A percentile compares a stretch with the other conserved stretches of the same genome.
phyloP scores from a whole-genome alignment of 495 filamentous ascomycete species.

The Hypoxylon lienhwacheense region DNA sequence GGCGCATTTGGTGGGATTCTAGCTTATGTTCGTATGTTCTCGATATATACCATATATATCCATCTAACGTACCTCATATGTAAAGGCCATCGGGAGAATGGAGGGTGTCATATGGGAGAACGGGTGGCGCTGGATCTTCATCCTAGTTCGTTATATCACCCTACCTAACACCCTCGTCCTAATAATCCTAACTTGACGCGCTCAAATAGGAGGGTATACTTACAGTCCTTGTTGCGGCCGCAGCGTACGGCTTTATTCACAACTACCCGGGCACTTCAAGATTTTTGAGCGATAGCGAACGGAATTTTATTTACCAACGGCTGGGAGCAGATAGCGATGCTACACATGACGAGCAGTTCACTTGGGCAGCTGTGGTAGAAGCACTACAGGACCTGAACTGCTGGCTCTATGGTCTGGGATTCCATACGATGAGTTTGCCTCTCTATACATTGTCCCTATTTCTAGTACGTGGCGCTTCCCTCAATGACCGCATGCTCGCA shows the following conservation, averaged over 20 bases:
- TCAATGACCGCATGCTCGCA: not conserved
- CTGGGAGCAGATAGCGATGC: constrained; percentile 64
- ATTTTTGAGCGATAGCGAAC: constrained; percentile 67
- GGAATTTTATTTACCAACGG: constrained; percentile 60
- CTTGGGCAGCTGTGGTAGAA: constrained; percentile 63
- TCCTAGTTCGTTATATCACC: constrained; percentile 56
- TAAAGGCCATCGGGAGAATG: constrained; percentile 60
- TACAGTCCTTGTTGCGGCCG: constrained; percentile 63
- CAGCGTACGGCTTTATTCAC: constrained; percentile 70
- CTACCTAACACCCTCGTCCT: not conserved
- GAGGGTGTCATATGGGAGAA: constrained; percentile 61
- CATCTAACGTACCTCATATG: constrained; percentile 31
- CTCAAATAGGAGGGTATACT: constrained; percentile 62
- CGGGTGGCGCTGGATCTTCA: constrained; percentile 87
- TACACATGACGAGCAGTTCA: constrained; percentile 64
- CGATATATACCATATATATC: no score
- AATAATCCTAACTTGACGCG: constrained; percentile 15
- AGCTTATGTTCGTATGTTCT: constrained; percentile 53
- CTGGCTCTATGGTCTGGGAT: constrained; percentile 72
- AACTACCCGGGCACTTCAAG: constrained; percentile 71
- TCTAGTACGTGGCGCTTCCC: constrained; percentile 49
- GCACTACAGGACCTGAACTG: constrained; percentile 72
- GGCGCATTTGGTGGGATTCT: constrained; percentile 80
- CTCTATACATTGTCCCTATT: constrained; percentile 81
- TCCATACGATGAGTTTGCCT: constrained; percentile 74